Evolutionary conservation across 495 filamentous ascomycete genomes (phyloP).

Genomic region (Lasiosphaeriaceae sp.): DNA sequence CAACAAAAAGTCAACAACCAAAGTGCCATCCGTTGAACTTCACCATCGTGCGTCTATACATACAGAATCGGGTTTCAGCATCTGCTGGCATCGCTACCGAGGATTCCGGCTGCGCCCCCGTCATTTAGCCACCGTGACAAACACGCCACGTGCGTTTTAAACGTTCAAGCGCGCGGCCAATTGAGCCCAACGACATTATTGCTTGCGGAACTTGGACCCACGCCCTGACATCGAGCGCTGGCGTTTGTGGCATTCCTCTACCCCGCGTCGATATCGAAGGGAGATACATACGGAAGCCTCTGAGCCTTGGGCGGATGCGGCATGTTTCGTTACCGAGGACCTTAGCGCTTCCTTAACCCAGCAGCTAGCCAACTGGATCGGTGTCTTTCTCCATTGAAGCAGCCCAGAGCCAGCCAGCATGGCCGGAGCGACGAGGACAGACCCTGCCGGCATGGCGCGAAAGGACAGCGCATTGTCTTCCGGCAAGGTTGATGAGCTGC

Average conservation of each 20-base stretch:
- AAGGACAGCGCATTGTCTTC: constrained; percentile 23
- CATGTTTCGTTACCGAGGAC: constrained; percentile 15
- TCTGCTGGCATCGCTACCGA: too few relatives aligned
- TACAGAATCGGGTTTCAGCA: too few relatives aligned
- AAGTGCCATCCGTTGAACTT: not conserved
- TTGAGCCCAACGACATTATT: not conserved
- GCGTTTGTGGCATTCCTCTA: not conserved
- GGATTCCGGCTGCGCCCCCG: not conserved
- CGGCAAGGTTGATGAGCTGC: constrained; percentile 23
- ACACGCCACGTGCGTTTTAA: not conserved
- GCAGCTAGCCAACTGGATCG: not conserved
- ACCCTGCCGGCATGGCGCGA: constrained; percentile 10
- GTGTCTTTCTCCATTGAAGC: not conserved
- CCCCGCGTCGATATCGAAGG: not conserved
- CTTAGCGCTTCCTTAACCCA: not conserved
- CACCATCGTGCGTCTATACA: too few relatives aligned
- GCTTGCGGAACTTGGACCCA: not conserved
- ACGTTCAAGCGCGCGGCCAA: not conserved
- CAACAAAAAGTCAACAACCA: not conserved
- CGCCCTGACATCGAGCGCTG: not conserved
- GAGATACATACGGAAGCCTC: not conserved
- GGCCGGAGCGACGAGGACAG: constrained; percentile 19
- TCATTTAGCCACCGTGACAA: not conserved
- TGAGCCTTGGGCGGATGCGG: not conserved
- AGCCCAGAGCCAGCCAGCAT: constrained; percentile 6